Conservation (phyloP, 495 filamentous ascomycete genomes). For the Hyaloscypha variabilis region DNA sequence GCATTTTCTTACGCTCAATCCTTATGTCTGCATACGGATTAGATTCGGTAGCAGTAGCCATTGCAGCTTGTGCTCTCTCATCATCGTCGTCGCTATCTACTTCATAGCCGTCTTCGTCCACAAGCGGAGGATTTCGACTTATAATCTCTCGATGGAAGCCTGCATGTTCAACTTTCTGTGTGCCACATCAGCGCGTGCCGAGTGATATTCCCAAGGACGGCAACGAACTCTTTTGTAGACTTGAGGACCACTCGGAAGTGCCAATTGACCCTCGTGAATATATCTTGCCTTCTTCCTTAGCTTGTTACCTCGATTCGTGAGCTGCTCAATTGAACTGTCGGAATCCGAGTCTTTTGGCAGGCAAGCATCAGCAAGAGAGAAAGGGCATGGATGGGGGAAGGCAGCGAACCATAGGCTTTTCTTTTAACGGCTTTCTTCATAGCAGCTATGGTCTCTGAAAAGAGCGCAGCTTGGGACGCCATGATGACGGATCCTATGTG, state of each 20-base stretch:
- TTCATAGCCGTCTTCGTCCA: conserved; percentile 87
- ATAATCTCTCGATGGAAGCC: conserved; percentile 86
- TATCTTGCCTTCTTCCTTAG: conserved; percentile 80
- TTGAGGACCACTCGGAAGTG: conserved; percentile 67
- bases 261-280: conserved; percentile 75
- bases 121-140: conserved; percentile 67
- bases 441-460: conserved; percentile 71
- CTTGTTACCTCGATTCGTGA: conserved; percentile 91
- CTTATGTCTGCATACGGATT: conserved; percentile 83
- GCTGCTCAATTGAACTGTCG: conserved; percentile 77
- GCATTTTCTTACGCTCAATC: conserved; percentile 68
- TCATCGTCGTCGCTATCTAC: conserved; percentile 82
- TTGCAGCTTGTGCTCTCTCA: conserved; percentile 59
- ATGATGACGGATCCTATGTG: conserved; percentile 46
- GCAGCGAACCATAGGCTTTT: conserved; percentile 57
- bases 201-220: neutral
- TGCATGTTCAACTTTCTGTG: conserved; percentile 78
- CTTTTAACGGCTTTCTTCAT: conserved; percentile 75
- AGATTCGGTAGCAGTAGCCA: conserved; percentile 70
- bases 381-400: neutral
- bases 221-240: conserved; percentile 81
- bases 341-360: conserved; percentile 73
- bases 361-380: neutral
- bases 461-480: conserved; percentile 70
- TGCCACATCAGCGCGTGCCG: conserved; percentile 6